These are phyloP conservation scores for Suillus subluteus DNA, from an alignment of 768 basidiomycete genomes.

Conservation along the genomic window DNA sequence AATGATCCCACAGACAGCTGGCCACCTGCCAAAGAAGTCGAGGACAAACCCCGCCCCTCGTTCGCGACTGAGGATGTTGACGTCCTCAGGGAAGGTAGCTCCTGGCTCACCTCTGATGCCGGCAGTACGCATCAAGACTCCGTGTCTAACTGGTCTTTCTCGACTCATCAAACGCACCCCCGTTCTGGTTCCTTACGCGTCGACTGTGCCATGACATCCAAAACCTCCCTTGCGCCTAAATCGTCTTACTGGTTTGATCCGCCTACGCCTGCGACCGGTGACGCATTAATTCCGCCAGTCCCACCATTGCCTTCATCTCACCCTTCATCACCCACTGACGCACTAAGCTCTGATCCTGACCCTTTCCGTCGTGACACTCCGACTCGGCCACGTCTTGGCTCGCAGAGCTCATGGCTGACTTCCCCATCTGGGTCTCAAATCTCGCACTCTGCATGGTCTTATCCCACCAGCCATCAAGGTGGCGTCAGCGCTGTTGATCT, in stretches of 20 bases:
- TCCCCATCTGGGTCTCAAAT: constrained; percentile 60
- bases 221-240: constrained; percentile 44
- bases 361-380: constrained; percentile 65
- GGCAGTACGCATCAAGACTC: constrained; percentile 57
- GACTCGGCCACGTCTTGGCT: constrained; percentile 54
- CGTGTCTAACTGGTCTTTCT: constrained; percentile 73
- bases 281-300: constrained; percentile 56
- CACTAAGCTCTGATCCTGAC: constrained; percentile 53
- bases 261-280: constrained; percentile 45
- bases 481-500: constrained; percentile 47
- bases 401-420: constrained; percentile 77
- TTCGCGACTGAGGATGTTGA: constrained; percentile 76
- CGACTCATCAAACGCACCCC: constrained; percentile 61
- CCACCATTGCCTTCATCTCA: constrained; percentile 61
- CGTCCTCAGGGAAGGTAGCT: constrained; percentile 71
- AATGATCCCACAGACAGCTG: constrained; percentile 57
- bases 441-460: constrained; percentile 71
- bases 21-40: constrained; percentile 58
- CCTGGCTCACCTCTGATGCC: constrained; percentile 78
- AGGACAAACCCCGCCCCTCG: constrained; percentile 61
- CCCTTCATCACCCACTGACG: constrained; percentile 46
- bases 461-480: constrained; percentile 49
- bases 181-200: constrained; percentile 21
- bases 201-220: constrained; percentile 31
- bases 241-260: constrained; percentile 68